phyloP scores from a whole-genome alignment of 139 green algal species.

The Edaphochlamys debaryana region DNA sequence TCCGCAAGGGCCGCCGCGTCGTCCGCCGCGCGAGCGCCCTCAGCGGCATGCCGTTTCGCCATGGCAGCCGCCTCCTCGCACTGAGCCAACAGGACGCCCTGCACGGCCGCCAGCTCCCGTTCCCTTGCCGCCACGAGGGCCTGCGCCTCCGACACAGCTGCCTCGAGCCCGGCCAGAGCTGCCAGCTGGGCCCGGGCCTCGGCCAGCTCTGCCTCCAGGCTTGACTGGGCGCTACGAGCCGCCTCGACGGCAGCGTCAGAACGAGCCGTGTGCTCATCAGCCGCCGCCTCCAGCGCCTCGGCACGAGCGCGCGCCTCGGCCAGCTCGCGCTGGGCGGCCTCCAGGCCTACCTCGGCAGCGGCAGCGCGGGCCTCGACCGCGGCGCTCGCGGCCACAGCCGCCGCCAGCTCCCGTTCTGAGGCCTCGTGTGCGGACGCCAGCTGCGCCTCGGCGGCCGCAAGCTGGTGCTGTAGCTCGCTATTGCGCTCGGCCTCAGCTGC shows the following conservation, averaged over 20 bases:
- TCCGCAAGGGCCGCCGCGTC: neutral
- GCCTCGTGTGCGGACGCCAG: constrained; percentile 22
- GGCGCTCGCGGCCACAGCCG: neutral
- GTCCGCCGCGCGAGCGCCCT: neutral
- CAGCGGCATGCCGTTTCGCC: neutral
- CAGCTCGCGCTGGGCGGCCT: neutral
- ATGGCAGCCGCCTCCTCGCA: neutral
- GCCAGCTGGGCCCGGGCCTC: neutral
- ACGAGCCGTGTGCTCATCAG: neutral
- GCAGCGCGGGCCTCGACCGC: neutral
- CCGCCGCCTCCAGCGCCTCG: neutral
- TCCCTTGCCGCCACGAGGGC: neutral
- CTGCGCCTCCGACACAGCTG: neutral
- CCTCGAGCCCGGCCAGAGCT: neutral
- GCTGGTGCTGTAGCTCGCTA: constrained; percentile 3
- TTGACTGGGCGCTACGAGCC: neutral
- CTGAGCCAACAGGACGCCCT: neutral
- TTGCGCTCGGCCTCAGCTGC: constrained; percentile 3
- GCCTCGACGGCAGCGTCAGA: neutral
- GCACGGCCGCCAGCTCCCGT: neutral
- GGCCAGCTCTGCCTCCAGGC: neutral
- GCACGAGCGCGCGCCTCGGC: neutral
- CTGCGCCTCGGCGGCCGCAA: constrained; percentile 10
- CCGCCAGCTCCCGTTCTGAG: neutral
- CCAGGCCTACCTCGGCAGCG: neutral